A percentile compares a stretch with the other conserved stretches of the same genome.
These are phyloP conservation scores for Coccomyxa sp. DNA, from an alignment of 139 green algal genomes.

Conservation along the genomic window DNA sequence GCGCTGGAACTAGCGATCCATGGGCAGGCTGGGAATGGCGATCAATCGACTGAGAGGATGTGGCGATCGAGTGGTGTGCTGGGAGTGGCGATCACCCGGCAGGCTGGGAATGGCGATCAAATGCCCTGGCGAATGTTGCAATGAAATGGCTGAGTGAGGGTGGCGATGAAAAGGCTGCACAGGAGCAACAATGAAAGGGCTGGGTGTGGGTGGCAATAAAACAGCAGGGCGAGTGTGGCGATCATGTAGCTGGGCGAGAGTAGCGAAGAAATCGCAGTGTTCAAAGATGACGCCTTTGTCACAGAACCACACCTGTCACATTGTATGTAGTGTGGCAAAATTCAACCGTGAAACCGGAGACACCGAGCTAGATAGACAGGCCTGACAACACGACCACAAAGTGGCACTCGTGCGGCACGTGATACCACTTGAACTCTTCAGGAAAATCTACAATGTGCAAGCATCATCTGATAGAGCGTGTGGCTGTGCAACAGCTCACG, in stretches of 20 bases:
- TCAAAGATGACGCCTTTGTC: neutral
- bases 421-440: neutral
- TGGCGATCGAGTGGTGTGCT: neutral
- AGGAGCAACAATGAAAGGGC: neutral
- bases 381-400: slow-evolving; percentile 2
- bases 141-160: too few species aligned
- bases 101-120: neutral
- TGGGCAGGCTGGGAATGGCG: neutral
- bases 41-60: neutral
- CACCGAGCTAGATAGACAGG: neutral
- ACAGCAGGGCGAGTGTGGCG: neutral
- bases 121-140: too few species aligned
- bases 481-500: neutral
- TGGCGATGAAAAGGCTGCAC: too few species aligned
- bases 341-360: neutral
- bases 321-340: neutral
- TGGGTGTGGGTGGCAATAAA: neutral
- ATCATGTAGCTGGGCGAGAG: neutral
- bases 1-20: too few species aligned
- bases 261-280: neutral
- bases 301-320: neutral
- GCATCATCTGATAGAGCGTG: neutral
- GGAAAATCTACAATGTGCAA: slow-evolving; percentile 1
- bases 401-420: neutral
- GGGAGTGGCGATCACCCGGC: neutral